Evolutionary conservation across 2,329 filamentous ascomycete genomes (phyloP), one percentile per base, ranked within the genome.

Genomic region (Coniella lustricola): DNA sequence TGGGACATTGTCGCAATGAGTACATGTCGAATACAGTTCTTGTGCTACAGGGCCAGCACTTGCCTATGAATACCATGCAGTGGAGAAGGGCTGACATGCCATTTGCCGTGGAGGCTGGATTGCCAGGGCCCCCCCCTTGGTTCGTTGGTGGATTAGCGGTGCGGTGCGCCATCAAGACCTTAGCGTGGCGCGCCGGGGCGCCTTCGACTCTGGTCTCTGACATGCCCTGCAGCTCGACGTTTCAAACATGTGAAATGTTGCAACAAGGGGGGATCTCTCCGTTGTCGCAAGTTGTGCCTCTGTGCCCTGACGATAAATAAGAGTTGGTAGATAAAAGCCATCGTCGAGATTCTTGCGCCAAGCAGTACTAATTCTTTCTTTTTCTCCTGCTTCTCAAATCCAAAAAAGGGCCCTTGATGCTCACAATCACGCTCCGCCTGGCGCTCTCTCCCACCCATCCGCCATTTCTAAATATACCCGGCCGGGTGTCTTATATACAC

Each of bases 201-300:
- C n/a, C 25, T n/a, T 42, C 29, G 17, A 7, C 40, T 32, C 34
- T 21, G 44, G 22, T 38, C 44, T 35, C 35, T 46, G 44, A 33
- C 43, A 45, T 32, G 25, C 25, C 25, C 25, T 29, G 25, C 25
- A 45, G 43, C 34, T 36, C 43, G 34, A 45, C 44, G 50, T 52
- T 52, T 52, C 50, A 52, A n/a, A 52, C 50, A 52, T 52, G 43
- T 50, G 38, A 38, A 50, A 36, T 34, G 41, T 46, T 47, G 47
- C 47, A 39, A 21, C 50, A 47, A 52, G 47, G 50, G 32, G 47
- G 38, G 44, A 31, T n/a, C 22, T 41, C 43, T 50, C 43, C 47
- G 34, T 44, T 50, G 50, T 52, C 39, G 48, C 50, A 52, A 39
- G 46, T 52, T 37, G 25, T 32, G 10, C 38, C 34, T 35, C 39